phyloP scores from a whole-genome alignment of 768 basidiomycete genomes.

The Leucocoprinus leucothites region DNA sequence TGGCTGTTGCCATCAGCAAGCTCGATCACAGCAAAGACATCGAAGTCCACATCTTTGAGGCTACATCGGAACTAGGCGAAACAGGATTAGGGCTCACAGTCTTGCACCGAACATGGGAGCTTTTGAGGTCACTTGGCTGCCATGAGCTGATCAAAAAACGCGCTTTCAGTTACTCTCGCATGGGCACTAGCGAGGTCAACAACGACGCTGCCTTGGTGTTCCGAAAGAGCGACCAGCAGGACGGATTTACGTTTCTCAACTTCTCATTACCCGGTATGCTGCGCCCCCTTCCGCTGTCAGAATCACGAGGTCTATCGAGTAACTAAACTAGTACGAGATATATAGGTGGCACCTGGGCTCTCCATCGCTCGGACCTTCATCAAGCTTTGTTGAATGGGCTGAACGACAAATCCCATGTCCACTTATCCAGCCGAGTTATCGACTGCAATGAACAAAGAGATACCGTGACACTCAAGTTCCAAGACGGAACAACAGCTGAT shows the following conservation, averaged over 20 bases:
- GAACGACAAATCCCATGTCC: slow-evolving; percentile 26
- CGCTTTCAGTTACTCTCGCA: background rate
- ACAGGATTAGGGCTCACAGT: slow-evolving; percentile 36
- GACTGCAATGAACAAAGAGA: slow-evolving; percentile 30
- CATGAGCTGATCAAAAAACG: slow-evolving; percentile 12
- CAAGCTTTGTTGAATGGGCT: slow-evolving; percentile 39
- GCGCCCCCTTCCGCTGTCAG: background rate
- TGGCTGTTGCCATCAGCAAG: slow-evolving; percentile 21
- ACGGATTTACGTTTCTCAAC: slow-evolving; percentile 24
- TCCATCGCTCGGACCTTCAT: slow-evolving; percentile 54
- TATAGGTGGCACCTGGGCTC: slow-evolving; percentile 16
- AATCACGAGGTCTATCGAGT: too few relatives aligned
- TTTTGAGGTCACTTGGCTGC: slow-evolving; percentile 21
- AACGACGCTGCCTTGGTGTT: slow-evolving; percentile 21
- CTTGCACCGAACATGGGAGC: slow-evolving; percentile 28
- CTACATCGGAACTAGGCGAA: slow-evolving; percentile 31
- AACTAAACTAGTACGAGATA: too few relatives aligned
- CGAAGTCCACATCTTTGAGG: slow-evolving; percentile 37
- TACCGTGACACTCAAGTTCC: slow-evolving; percentile 32
- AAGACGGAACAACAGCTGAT: slow-evolving; percentile 39
- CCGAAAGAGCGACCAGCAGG: slow-evolving; percentile 29
- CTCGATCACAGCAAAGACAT: slow-evolving; percentile 23
- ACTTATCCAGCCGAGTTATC: slow-evolving; percentile 40
- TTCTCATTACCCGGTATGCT: slow-evolving; percentile 25
- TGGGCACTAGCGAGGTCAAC: background rate